Base-by-base conservation (phyloP, 768 basidiomycete species). In the Leccinellum rugosiceps region DNA sequence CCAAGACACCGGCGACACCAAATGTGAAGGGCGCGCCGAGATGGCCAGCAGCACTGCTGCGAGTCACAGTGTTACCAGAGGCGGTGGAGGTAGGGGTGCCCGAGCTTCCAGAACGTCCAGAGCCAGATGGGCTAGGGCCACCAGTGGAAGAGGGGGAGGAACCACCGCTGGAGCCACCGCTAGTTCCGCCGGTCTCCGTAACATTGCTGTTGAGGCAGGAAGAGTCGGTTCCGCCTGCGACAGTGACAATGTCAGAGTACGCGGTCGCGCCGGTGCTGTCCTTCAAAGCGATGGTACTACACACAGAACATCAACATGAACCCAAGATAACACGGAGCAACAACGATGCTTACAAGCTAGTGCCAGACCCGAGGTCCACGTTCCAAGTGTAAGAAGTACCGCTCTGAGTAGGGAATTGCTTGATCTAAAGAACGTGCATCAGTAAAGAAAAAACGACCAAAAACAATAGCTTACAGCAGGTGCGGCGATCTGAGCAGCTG, bases 261-360 rank as follows among this genome's bases (percentile, higher is more conserved):
- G 77, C 81, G 9, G 63, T 68, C 1, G 66, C 15, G 15, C 88
- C 88, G 14, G 81, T 81, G 65, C 70, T 72, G 59, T 90, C 88
- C 72, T 83, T 86, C 60, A 87, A 57, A 13, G 65, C 65, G 32
- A 82, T 62, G n/a, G 80, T 80, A 62, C 88, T 90, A 51, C 13
- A 60, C 3, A 14, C 4, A 19, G 30, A 25, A 8, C 25, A 32
- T 65, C 9, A 58, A 50, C 11, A 34, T 9, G 19, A 0, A 14
- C n/a, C 11, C 15, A 1, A 1, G 32, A 2, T 6, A 15, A 15
- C 38, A 1, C 15, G 3, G 3, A 25, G 41, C 3, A 45, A 3
- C 44, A 25, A 25, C 21, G 23, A 45, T 21, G 23, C 23, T 25
- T 13, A 88, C 87, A 87, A 75, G 31, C 62, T 57, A 15, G 78